A percentile compares a stretch with the other conserved stretches of the same genome.
Evolutionary conservation across 345 rosid species (phyloP).

Genomic region (Hypericum perforatum): DNA sequence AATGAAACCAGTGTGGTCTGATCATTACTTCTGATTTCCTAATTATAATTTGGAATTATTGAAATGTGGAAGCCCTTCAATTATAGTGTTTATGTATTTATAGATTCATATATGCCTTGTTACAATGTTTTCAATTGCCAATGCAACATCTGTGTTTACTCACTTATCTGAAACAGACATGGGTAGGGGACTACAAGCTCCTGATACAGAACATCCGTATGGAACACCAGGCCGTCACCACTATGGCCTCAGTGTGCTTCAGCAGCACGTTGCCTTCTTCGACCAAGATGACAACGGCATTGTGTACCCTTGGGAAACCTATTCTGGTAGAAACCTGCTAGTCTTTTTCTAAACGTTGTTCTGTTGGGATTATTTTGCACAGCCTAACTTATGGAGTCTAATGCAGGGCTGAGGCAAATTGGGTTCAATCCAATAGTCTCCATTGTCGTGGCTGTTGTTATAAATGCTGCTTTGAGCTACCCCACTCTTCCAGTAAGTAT

Average conservation of each 20-base stretch:
- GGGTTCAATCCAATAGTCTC: slow-evolving; percentile 62
- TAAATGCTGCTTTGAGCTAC: slow-evolving; percentile 48
- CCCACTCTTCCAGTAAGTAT: slow-evolving; percentile 47
- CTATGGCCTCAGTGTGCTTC: slow-evolving; percentile 56
- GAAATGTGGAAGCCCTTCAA: too few relatives aligned
- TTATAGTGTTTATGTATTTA: too few relatives aligned
- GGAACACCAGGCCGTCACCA: slow-evolving; percentile 56
- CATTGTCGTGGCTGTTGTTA: slow-evolving; percentile 31
- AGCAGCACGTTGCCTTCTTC: slow-evolving; percentile 81
- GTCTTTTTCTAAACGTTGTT: too few relatives aligned
- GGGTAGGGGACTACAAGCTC: slow-evolving; percentile 69
- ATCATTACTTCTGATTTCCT: too few relatives aligned
- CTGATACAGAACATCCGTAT: slow-evolving; percentile 49
- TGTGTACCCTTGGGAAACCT: slow-evolving; percentile 96
- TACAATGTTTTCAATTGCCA: too few relatives aligned
- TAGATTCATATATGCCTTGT: too few relatives aligned
- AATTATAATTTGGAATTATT: too few relatives aligned
- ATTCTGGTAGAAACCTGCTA: slow-evolving; percentile 30
- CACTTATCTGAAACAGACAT: slow-evolving; percentile 30
- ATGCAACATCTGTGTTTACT: too few relatives aligned
- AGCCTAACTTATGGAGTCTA: too few relatives aligned
- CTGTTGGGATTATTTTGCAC: too few relatives aligned
- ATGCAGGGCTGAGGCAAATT: slow-evolving; percentile 42
- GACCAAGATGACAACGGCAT: slow-evolving; percentile 75
- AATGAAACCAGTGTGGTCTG: too few relatives aligned